A percentile compares a stretch with the other conserved stretches of the same genome.
phyloP scores from a whole-genome alignment of 164 flowering plant species.

The Kalanchoe fedtschenkoi region DNA sequence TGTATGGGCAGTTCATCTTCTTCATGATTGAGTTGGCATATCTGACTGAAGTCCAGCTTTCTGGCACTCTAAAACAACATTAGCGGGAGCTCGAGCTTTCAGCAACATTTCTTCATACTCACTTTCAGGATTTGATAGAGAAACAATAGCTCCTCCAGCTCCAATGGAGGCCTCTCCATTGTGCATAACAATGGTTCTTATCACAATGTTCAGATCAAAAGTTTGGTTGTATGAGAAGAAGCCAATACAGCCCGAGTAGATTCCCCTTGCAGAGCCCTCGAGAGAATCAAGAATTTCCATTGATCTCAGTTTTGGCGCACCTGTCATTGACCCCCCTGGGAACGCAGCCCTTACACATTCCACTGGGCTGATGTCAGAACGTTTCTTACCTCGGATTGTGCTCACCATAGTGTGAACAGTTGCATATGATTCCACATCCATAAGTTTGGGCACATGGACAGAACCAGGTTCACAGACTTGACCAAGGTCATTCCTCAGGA shows the following conservation, averaged over 20 bases:
- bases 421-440: slow-evolving; percentile 92
- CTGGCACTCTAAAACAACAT: slow-evolving; percentile 42
- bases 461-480: slow-evolving; percentile 92
- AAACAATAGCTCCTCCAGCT: slow-evolving; percentile 91
- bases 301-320: slow-evolving; percentile 93
- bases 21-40: background rate
- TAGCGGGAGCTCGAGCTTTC: slow-evolving; percentile 67
- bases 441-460: slow-evolving; percentile 77
- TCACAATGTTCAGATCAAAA: slow-evolving; percentile 89
- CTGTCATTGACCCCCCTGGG: slow-evolving; percentile 99
- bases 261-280: slow-evolving; percentile 70
- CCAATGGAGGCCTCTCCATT: slow-evolving; percentile 86
- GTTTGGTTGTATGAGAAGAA: slow-evolving; percentile 77
- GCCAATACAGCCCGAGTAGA: slow-evolving; percentile 92
- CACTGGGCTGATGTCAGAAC: slow-evolving; percentile 33
- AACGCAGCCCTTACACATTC: slow-evolving; percentile 89
- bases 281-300: slow-evolving; percentile 87
- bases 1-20: background rate
- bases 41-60: slow-evolving; percentile 3
- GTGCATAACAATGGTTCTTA: slow-evolving; percentile 74
- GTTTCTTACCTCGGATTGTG: slow-evolving; percentile 70
- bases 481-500: slow-evolving; percentile 90
- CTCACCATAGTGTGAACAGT: slow-evolving; percentile 97
- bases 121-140: slow-evolving; percentile 70
- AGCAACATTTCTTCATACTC: slow-evolving; percentile 85